Evolutionary conservation across 2,329 filamentous ascomycete genomes (phyloP), one percentile per base, ranked within the genome.

Genomic region (Pseudopithomyces chartarum): DNA sequence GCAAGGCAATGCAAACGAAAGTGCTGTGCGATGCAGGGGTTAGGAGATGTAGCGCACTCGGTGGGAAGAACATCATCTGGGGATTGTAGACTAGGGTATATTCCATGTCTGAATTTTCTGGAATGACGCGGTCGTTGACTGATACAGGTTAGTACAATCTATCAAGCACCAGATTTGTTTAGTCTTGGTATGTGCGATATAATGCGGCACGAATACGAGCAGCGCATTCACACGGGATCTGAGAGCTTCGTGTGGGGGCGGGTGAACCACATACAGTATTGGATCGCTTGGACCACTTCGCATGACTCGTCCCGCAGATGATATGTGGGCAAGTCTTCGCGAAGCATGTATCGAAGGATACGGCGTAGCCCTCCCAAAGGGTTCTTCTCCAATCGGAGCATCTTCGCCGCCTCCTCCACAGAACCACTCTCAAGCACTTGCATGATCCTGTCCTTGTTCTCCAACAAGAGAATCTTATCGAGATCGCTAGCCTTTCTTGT

Each of bases 251-350:
- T 29, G 48, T 38, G 26, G 42, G 39, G 4, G 13, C 22, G 36
- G 49, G 33, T 36, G 5, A 40, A 40, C 19, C 15, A 52, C 69
- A 42, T 60, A 70, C 71, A 73, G 47, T 73, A 74, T 6, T 71
- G 57, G 11, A 73, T 67, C 1, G 71, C 65, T 47, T 73, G 69
- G 1, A 74, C 66, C 3, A 73, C 61, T 10, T 71, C 70, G 6
- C 52, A 64, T 0, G 68, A 69, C 7, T 72, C 68, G 38, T 59
- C 64, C 1, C 46, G 51, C n/a, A 72, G 45, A 6, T 59, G 43
- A 36, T 70, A 72, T 3, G 29, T 47, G 2, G 69, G 69, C 5
- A 72, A 20, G 15, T 70, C 58, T 6, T 69, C 53, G 29, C 45
- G 19, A 7, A 60, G 52, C 59, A 72, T 62, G 6, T 59, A 33